Percentiles rank a stretch among this genome's conserved stretches.
Evolutionary conservation across 352 stramenopile genomes (phyloP).

Genomic region (Pythium coloratum): DNA sequence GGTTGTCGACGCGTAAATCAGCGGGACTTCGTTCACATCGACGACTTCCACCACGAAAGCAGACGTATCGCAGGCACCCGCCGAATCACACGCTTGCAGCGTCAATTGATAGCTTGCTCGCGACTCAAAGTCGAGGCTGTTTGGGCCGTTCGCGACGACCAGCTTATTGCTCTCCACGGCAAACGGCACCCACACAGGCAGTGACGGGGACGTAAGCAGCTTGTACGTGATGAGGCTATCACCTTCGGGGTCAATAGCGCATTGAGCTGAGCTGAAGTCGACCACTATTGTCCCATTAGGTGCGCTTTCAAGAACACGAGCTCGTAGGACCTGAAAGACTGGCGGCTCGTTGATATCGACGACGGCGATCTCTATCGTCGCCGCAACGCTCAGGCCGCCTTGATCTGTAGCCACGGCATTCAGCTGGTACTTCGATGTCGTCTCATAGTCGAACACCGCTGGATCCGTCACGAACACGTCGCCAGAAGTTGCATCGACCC

Average conservation of each 20-base stretch:
- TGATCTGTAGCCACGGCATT: conserved; percentile 29
- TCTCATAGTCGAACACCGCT: conserved; percentile 49
- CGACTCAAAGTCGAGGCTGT: conserved; percentile 26
- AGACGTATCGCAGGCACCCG: conserved; percentile 9
- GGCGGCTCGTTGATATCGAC: conserved; percentile 50
- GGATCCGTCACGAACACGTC: conserved; percentile 37
- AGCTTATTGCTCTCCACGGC: conserved; percentile 13
- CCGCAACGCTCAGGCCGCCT: conserved; percentile 28
- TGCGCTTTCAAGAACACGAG: conserved; percentile 26
- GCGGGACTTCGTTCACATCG: conserved; percentile 34
- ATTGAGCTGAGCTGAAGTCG: not conserved
- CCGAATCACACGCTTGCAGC: conserved; percentile 27
- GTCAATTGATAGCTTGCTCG: conserved; percentile 11
- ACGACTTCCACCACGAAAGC: conserved; percentile 21
- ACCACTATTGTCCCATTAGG: conserved; percentile 26
- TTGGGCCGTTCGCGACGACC: not conserved
- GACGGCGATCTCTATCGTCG: conserved; percentile 37
- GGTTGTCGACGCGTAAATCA: conserved; percentile 4
- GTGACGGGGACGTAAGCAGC: not conserved
- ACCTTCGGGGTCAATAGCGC: conserved; percentile 30
- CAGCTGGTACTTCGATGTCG: conserved; percentile 14
- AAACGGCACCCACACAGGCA: conserved; percentile 11
- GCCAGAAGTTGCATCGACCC: conserved; percentile 40
- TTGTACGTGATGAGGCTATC: conserved; percentile 21
- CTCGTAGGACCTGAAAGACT: conserved; percentile 26